Conservation (phyloP, 768 basidiomycete genomes). For the Phylloporus arenicola region DNA sequence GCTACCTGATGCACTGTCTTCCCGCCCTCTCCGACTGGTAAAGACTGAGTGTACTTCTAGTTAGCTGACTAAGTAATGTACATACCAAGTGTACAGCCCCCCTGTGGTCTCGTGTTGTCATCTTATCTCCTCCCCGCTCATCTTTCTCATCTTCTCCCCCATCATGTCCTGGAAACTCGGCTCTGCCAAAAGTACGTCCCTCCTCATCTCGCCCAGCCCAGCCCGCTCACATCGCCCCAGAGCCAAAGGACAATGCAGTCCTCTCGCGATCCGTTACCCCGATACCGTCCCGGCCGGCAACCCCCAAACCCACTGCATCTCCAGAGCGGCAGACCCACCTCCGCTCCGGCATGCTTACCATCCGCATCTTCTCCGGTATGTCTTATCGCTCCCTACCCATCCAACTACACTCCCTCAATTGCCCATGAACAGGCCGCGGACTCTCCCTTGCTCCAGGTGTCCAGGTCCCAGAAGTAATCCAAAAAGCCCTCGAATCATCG, state of each 20-base stretch:
- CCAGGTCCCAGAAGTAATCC: constrained; percentile 77
- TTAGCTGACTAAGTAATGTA: not conserved
- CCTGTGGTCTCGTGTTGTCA: not conserved
- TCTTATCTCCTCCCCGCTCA: constrained; percentile 7
- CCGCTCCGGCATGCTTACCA: constrained; percentile 87
- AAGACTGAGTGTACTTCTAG: too few relatives aligned
- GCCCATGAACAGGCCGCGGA: constrained; percentile 54
- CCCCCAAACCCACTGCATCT: constrained; percentile 55
- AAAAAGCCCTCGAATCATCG: constrained; percentile 66
- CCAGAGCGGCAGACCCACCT: constrained; percentile 51
- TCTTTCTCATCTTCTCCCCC: not conserved
- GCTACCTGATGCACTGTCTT: too few relatives aligned
- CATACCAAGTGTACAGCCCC: too few relatives aligned
- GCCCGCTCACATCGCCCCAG: constrained; percentile 29
- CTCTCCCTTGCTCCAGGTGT: constrained; percentile 75
- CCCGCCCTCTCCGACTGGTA: not conserved
- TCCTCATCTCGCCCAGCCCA: constrained; percentile 1
- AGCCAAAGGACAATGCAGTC: constrained; percentile 66
- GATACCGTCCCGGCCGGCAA: constrained; percentile 75
- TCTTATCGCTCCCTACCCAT: constrained; percentile 11
- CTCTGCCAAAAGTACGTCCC: constrained; percentile 31
- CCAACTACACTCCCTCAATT: not conserved
- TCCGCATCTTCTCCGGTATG: constrained; percentile 90
- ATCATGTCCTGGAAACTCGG: constrained; percentile 57
- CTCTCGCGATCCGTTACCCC: constrained; percentile 77